Conservation (phyloP, 768 basidiomycete species). For the Leccinum subtestaceum region DNA sequence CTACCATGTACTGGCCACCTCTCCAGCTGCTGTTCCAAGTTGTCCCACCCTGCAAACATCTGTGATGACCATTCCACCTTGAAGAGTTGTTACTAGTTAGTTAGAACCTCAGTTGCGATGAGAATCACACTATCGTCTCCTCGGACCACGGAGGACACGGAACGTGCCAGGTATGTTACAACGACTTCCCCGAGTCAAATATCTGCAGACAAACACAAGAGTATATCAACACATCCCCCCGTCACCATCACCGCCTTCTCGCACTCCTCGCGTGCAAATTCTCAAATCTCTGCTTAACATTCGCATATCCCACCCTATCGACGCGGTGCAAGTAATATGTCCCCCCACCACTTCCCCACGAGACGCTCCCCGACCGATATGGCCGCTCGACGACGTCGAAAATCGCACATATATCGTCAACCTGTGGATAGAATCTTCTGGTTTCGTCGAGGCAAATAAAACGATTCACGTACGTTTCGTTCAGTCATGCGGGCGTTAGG, state of each 20-base stretch:
- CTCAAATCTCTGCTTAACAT: conserved; percentile 56
- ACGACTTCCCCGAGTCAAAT: not conserved
- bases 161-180: not conserved
- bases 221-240: not conserved
- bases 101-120: too few relatives aligned
- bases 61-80: too few relatives aligned
- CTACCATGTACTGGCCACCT: too few relatives aligned
- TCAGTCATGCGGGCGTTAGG: conserved; percentile 76
- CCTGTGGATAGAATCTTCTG: conserved; percentile 35
- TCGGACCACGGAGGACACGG: too few relatives aligned
- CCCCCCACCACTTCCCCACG: conserved; percentile 74
- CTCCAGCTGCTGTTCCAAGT: too few relatives aligned
- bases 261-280: conserved; percentile 36
- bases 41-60: too few relatives aligned
- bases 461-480: conserved; percentile 60
- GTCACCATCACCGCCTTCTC: conserved; percentile 21
- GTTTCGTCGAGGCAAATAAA: not conserved
- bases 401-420: conserved; percentile 78
- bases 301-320: conserved; percentile 67
- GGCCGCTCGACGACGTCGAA: conserved; percentile 69
- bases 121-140: not conserved
- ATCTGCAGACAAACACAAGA: not conserved
- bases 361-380: conserved; percentile 74
- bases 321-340: conserved; percentile 76
- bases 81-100: too few relatives aligned